These are phyloP conservation scores for Botrytis porri DNA, from an alignment of 2,329 filamentous ascomycete species.

Conservation along the genomic window DNA sequence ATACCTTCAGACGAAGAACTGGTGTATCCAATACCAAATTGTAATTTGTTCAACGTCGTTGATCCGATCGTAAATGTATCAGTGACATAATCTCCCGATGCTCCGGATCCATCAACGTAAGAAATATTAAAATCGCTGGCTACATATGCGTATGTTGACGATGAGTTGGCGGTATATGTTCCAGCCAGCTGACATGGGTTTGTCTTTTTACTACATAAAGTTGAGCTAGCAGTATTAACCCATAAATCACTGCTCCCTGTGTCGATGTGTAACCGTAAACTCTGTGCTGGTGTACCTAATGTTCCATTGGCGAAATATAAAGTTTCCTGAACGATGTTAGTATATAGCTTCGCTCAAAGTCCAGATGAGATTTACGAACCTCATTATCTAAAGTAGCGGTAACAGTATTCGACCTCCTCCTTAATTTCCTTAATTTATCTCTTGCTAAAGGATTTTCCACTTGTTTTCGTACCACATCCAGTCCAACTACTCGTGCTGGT, in stretches of 20 bases:
- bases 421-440: conserved; percentile 43
- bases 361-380: conserved; percentile 39
- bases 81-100: conserved; percentile 74
- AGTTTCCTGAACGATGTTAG: conserved; percentile 47
- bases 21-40: conserved; percentile 71
- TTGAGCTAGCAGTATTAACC: conserved; percentile 64
- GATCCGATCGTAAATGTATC: conserved; percentile 65
- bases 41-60: conserved; percentile 52
- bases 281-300: conserved; percentile 59
- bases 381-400: conserved; percentile 53
- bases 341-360: conserved; percentile 1
- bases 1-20: conserved; percentile 67
- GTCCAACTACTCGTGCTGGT: conserved; percentile 35
- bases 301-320: conserved; percentile 63
- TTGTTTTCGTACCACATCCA: conserved; percentile 33
- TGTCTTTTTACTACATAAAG: conserved; percentile 51
- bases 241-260: conserved; percentile 69
- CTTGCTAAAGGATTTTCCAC: conserved; percentile 33
- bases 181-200: conserved; percentile 60
- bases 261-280: conserved; percentile 59
- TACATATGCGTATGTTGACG: conserved; percentile 73
- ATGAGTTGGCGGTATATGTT: conserved; percentile 66
- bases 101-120: conserved; percentile 78
- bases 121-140: conserved; percentile 80
- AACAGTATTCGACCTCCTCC: conserved; percentile 46